Evolutionary conservation across 2,329 filamentous ascomycete species (phyloP), one percentile per base, ranked within the genome.

Genomic region (Pseudogymnoascus sp.): DNA sequence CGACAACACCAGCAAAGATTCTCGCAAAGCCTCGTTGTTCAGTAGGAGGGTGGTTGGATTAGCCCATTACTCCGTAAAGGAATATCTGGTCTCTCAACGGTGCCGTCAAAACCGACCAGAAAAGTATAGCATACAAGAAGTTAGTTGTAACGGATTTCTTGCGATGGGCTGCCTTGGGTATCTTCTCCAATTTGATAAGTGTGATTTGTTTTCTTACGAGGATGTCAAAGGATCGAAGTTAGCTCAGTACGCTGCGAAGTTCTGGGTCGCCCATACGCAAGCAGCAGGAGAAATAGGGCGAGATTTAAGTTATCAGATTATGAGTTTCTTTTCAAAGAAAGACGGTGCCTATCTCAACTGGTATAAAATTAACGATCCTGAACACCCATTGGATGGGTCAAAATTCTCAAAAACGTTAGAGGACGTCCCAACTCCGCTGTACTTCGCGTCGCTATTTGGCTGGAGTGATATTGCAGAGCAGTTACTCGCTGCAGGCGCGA

Each of bases 41-140:
- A 53, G 29, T 24, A n/a, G 47, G 21, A 31, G 8, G 47, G 19
- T 24, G 47, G 21, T 53, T 3, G 21, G 35, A 33, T 65, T 74
- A 6, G 70, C 72, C 6, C 72, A 76, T 67, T 71, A 70, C 16
- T 72, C 71, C 10, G 70, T 73, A 19, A 72, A 71, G 63, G 70
- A 74, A 33, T 74, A 71, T 61, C 65, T 53, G 44, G 6, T 16
- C 61, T 70, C 62, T 59, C 50, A 33, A 56, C 64, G 31, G 56
- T 14, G 44, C 16, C 47, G 38, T 70, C 66, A 21, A 64, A 61
- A 42, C 24, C 37, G 14, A 64, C 47, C 11, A 68, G 71, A 26
- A 65, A 68, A 24, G 37, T 40, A 40, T 8, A 8, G 7, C 50
- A 59, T 26, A 16, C 47, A 47, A 61, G 68, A 14, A 72, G 71